phyloP scores from a whole-genome alignment of 305 asterid genomes.

The Fraxinus albicans region DNA sequence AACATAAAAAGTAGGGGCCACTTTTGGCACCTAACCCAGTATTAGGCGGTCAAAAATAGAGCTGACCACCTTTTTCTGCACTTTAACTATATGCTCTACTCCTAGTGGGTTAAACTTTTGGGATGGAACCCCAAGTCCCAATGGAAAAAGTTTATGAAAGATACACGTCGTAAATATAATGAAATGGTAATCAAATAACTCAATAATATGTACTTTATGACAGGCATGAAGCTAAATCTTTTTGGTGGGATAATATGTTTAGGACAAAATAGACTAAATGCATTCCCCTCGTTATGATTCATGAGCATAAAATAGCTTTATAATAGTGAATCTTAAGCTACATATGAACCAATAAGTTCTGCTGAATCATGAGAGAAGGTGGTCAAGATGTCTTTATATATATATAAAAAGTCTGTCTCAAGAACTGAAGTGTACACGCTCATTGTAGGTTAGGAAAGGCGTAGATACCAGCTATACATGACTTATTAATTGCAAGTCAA shows the following conservation, averaged over 20 bases:
- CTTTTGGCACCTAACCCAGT: not conserved
- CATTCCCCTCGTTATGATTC: not conserved
- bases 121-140: not conserved
- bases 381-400: not conserved
- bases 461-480: not conserved
- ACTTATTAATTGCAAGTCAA: not conserved
- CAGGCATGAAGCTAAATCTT: not conserved
- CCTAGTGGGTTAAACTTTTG: not conserved
- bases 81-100: not conserved
- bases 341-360: not conserved
- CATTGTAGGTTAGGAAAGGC: not conserved
- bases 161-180: not conserved
- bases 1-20: not conserved
- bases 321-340: not conserved
- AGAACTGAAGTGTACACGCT: not conserved
- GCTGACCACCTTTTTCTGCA: not conserved
- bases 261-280: constrained; percentile 9
- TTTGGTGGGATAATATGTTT: not conserved
- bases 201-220: not conserved
- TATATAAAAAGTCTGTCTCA: not conserved
- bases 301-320: not conserved
- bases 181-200: not conserved
- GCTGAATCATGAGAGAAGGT: not conserved
- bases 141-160: not conserved
- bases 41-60: not conserved